Evolutionary conservation across 1,284 basidiomycete genomes (phyloP).

Genomic region (Schizopora paradoxa): DNA sequence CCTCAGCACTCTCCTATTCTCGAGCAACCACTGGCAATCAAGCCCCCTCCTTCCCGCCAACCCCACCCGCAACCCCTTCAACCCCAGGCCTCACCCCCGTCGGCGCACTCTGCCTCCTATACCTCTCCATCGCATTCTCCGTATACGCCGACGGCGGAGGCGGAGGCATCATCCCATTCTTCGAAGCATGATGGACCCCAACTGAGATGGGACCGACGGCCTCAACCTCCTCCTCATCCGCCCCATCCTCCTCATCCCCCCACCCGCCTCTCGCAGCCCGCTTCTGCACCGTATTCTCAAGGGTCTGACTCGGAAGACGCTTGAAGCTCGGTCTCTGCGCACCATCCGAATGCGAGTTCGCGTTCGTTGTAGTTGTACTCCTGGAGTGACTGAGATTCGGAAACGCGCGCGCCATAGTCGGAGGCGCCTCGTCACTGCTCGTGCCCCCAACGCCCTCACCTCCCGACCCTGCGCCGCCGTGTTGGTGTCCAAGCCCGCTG

Average conservation of each 20-base stretch:
- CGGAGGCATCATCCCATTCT: too few relatives aligned
- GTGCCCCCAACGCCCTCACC: too few relatives aligned
- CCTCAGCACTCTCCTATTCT: too few relatives aligned
- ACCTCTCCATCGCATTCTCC: slow-evolving; percentile 12
- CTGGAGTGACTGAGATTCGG: too few relatives aligned
- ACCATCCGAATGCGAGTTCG: neutral
- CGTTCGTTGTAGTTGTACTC: too few relatives aligned
- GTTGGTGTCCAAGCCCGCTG: neutral
- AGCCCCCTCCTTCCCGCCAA: too few relatives aligned
- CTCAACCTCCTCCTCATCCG: slow-evolving; percentile 21
- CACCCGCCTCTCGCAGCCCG: slow-evolving; percentile 38
- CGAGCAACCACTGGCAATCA: too few relatives aligned
- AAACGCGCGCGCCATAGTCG: too few relatives aligned
- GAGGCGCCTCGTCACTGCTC: too few relatives aligned
- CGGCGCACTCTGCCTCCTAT: slow-evolving; percentile 15
- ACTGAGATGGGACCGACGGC: slow-evolving; percentile 8
- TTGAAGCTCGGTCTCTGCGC: slow-evolving; percentile 55
- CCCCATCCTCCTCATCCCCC: slow-evolving; percentile 28
- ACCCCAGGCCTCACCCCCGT: slow-evolving; percentile 6
- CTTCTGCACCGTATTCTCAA: slow-evolving; percentile 55
- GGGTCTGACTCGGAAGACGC: slow-evolving; percentile 62
- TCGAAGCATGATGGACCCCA: too few relatives aligned
- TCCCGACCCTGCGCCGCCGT: too few relatives aligned
- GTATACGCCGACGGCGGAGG: slow-evolving; percentile 8
- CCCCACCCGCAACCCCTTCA: neutral